Percentiles rank a stretch among this genome's conserved stretches.
These are phyloP conservation scores for Backusella sp. DNA, from an alignment of 192 early-diverging fungal genomes.

Conservation along the genomic window DNA sequence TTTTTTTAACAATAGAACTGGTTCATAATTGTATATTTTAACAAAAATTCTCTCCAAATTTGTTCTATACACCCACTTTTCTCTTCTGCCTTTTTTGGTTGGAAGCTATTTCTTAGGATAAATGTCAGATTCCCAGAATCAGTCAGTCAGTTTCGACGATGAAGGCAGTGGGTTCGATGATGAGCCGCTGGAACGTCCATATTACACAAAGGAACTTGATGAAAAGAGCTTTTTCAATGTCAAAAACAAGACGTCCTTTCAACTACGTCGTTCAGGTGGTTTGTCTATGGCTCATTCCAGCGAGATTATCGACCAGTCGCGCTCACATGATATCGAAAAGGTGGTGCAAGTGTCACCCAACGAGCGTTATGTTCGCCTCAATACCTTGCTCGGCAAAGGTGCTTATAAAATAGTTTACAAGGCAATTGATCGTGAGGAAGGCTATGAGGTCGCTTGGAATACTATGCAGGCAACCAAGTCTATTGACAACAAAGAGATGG, in stretches of 20 bases:
- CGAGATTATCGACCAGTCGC: conserved; percentile 54
- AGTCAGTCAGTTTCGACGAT: conserved; percentile 12
- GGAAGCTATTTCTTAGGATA: neutral
- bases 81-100: conserved; percentile 8
- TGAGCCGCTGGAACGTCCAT: conserved; percentile 5
- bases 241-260: conserved; percentile 5
- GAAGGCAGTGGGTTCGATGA: conserved; percentile 6
- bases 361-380: conserved; percentile 54
- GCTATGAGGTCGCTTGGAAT: conserved; percentile 90
- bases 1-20: conserved; percentile 4
- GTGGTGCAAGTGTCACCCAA: conserved; percentile 56
- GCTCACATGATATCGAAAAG: conserved; percentile 48
- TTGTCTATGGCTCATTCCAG: conserved; percentile 11
- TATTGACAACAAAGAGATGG: conserved; percentile 37
- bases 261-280: neutral
- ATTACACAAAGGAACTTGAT: conserved; percentile 2
- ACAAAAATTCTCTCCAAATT: conserved; percentile 1
- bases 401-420: conserved; percentile 85
- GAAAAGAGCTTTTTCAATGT: neutral
- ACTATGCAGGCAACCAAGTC: conserved; percentile 51
- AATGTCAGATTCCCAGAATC: conserved; percentile 13
- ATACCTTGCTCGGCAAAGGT: conserved; percentile 70
- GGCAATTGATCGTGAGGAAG: conserved; percentile 82
- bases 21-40: conserved; percentile 3
- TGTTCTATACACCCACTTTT: conserved; percentile 9